These are phyloP conservation scores for Penicillium sp. DNA, from an alignment of 2,329 filamentous ascomycete species.

Conservation along the genomic window DNA sequence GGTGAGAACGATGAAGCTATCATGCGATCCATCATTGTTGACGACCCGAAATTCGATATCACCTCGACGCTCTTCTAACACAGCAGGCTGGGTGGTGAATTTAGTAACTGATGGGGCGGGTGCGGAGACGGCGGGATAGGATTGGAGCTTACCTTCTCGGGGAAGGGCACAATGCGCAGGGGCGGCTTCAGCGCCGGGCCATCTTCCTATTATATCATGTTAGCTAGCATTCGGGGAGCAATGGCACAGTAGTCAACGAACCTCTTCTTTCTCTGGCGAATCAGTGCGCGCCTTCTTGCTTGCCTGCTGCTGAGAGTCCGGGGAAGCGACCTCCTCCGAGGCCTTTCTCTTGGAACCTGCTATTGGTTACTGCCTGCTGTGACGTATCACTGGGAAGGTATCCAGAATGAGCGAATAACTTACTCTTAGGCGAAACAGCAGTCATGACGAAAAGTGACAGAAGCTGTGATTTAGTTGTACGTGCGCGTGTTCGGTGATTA, in stretches of 20 bases:
- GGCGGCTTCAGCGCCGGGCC: slow-evolving; percentile 50
- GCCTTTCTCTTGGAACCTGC: slow-evolving; percentile 50
- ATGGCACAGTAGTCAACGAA: slow-evolving; percentile 10
- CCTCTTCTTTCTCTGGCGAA: slow-evolving; percentile 42
- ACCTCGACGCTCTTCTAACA: slow-evolving; percentile 88
- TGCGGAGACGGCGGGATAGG: neutral
- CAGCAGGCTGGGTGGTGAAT: slow-evolving; percentile 64
- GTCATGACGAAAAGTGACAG: slow-evolving; percentile 14
- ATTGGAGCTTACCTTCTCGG: slow-evolving; percentile 68
- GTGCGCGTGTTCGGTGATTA: slow-evolving; percentile 1
- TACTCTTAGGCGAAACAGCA: slow-evolving; percentile 35
- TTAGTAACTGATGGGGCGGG: slow-evolving; percentile 25
- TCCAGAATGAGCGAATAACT: slow-evolving; percentile 9
- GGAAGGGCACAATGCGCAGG: slow-evolving; percentile 74
- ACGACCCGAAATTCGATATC: slow-evolving; percentile 97
- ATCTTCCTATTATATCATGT: slow-evolving; percentile 40
- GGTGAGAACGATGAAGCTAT: slow-evolving; percentile 90
- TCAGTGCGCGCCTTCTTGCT: slow-evolving; percentile 53
- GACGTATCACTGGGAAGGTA: neutral
- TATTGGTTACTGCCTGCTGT: neutral
- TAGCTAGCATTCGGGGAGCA: neutral
- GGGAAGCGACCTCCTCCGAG: slow-evolving; percentile 49
- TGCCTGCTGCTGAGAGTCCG: slow-evolving; percentile 41
- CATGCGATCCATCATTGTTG: slow-evolving; percentile 87
- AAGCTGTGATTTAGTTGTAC: neutral